phyloP scores from a whole-genome alignment of 2,329 filamentous ascomycete genomes.

The Colletotrichum abscissum region DNA sequence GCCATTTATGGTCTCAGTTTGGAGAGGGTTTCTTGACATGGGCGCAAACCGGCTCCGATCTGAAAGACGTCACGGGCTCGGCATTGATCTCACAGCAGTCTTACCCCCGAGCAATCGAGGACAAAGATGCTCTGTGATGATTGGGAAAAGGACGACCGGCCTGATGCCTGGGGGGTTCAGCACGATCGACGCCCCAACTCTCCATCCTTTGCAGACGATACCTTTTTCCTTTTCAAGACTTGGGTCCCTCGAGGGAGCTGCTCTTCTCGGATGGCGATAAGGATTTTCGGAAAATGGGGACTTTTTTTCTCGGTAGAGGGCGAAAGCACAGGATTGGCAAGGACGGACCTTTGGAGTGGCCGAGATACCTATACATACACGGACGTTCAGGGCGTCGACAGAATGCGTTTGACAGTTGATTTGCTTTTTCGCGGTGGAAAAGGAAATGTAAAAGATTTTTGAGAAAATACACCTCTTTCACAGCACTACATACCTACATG shows the following conservation, averaged over 20 bases:
- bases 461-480: not conserved
- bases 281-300: slow-evolving; percentile 13
- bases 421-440: slow-evolving; percentile 3
- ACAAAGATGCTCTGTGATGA: not conserved
- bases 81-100: not conserved
- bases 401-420: slow-evolving; percentile 18
- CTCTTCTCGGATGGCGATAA: slow-evolving; percentile 4
- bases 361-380: slow-evolving; percentile 32
- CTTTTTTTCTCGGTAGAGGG: slow-evolving; percentile 22
- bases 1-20: not conserved
- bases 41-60: not conserved
- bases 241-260: slow-evolving; percentile 3
- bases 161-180: not conserved
- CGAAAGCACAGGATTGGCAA: slow-evolving; percentile 18
- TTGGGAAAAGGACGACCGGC: not conserved
- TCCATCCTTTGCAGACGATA: not conserved
- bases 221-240: slow-evolving; percentile 18
- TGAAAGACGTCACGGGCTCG: not conserved
- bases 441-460: slow-evolving; percentile 22
- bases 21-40: not conserved
- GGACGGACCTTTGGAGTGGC: slow-evolving; percentile 19
- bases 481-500: too few relatives aligned
- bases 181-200: not conserved
- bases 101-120: not conserved
- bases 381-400: slow-evolving; percentile 34